phyloP scores from a whole-genome alignment of 345 rosid species.

The Schrenkiella parvula region DNA sequence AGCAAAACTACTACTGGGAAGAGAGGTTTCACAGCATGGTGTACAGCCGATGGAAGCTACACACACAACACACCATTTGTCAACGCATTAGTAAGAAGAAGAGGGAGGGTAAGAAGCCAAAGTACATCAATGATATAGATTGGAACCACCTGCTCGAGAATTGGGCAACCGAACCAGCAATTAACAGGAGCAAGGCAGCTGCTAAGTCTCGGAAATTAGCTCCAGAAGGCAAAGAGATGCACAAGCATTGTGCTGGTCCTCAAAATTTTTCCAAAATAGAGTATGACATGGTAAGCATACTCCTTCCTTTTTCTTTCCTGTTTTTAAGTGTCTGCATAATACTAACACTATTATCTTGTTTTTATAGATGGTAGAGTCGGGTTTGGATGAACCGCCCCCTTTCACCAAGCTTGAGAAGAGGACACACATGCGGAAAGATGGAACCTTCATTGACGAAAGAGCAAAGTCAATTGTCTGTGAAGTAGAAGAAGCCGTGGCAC shows the following conservation, averaged over 20 bases:
- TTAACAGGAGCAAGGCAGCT: too few species aligned
- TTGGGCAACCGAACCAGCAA: background rate
- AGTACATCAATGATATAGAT: background rate
- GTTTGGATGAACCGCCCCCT: background rate
- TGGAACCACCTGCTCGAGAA: background rate
- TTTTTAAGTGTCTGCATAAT: too few species aligned
- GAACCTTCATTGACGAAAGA: background rate
- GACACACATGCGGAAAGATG: background rate
- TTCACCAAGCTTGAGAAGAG: background rate
- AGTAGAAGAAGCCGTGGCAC: background rate
- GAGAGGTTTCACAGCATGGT: background rate
- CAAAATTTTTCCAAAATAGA: too few species aligned
- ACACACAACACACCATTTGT: background rate
- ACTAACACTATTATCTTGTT: too few species aligned
- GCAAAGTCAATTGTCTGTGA: background rate
- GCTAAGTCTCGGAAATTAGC: too few species aligned
- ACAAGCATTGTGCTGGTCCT: too few species aligned
- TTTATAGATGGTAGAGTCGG: background rate
- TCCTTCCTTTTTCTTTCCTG: too few species aligned
- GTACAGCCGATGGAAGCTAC: background rate
- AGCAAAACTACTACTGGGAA: background rate
- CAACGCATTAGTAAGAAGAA: background rate
- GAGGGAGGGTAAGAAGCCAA: background rate
- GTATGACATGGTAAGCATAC: too few species aligned
- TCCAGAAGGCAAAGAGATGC: too few species aligned